Conservation (phyloP, 345 rosid species). For the Camelina neglecta region DNA sequence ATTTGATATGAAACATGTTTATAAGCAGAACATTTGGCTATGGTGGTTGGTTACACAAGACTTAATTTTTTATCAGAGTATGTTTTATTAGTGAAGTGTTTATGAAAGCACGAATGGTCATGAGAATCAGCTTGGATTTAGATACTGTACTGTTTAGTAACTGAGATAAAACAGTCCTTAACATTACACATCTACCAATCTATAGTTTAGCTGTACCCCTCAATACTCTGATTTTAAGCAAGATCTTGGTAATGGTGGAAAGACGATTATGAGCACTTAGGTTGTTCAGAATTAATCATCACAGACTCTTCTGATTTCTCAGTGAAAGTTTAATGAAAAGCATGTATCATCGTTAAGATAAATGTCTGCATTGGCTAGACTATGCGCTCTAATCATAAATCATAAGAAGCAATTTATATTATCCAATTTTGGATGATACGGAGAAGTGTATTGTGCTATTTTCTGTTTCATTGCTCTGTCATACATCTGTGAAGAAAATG, state of each 20-base stretch:
- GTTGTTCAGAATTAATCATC: neutral
- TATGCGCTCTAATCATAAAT: neutral
- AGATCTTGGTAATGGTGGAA: neutral
- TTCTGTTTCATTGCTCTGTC: neutral
- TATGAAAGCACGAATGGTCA: neutral
- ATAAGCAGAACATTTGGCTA: neutral
- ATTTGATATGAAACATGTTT: neutral
- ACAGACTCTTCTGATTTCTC: neutral
- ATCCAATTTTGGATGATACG: too few relatives aligned
- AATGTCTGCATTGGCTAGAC: neutral
- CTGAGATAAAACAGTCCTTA: too few relatives aligned
- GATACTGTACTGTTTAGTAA: neutral
- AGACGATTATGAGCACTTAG: neutral
- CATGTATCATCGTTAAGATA: conserved; percentile 4
- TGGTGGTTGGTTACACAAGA: conserved; percentile 3
- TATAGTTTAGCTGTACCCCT: neutral
- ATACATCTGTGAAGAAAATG: neutral
- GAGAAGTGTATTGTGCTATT: neutral
- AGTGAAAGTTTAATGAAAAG: neutral
- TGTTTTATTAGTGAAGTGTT: conserved; percentile 11
- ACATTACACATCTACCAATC: neutral
- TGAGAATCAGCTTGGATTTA: conserved; percentile 14
- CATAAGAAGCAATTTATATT: too few relatives aligned
- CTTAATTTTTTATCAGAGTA: neutral
- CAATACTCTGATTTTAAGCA: neutral